Percentiles rank a stretch among this genome's conserved stretches.
phyloP scores from a whole-genome alignment of 1,284 basidiomycete species.

The Porodaedalea pini region DNA sequence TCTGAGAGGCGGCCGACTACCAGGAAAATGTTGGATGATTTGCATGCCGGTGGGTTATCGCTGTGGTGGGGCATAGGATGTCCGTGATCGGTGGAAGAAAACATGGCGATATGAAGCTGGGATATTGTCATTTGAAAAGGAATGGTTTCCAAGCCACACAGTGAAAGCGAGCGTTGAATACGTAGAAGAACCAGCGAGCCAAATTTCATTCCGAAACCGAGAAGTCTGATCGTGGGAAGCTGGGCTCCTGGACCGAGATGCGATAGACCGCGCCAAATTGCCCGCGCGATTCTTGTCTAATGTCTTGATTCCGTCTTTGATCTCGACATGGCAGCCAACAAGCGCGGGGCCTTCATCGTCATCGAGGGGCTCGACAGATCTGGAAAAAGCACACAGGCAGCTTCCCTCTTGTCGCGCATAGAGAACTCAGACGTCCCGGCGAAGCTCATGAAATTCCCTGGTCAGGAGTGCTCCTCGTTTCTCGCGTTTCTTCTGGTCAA shows the following conservation, averaged over 20 bases:
- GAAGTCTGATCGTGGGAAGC: constrained; percentile 1
- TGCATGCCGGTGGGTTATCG: too few species aligned
- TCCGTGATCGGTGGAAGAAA: too few species aligned
- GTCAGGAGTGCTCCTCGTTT: constrained; percentile 40
- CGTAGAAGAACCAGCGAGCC: too few species aligned
- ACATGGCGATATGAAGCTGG: too few species aligned
- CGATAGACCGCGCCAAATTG: constrained; percentile 1
- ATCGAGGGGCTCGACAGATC: constrained; percentile 93
- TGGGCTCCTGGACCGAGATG: background rate
- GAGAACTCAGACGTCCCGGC: constrained; percentile 39
- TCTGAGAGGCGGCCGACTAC: too few species aligned
- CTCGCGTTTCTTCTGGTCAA: background rate
- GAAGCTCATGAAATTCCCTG: constrained; percentile 80
- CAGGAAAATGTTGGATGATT: too few species aligned
- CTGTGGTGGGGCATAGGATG: too few species aligned
- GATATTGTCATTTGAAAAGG: too few species aligned
- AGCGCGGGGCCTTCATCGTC: constrained; percentile 82
- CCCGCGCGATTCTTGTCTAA: too few species aligned
- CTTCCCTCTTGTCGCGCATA: constrained; percentile 54
- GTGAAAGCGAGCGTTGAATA: too few species aligned
- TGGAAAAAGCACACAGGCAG: constrained; percentile 86
- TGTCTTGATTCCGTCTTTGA: background rate
- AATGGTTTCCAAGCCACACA: too few species aligned
- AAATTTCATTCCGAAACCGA: too few species aligned
- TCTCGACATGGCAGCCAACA: constrained; percentile 25